phyloP scores from a whole-genome alignment of 2,329 filamentous ascomycete genomes.

The Alternaria dauci region DNA sequence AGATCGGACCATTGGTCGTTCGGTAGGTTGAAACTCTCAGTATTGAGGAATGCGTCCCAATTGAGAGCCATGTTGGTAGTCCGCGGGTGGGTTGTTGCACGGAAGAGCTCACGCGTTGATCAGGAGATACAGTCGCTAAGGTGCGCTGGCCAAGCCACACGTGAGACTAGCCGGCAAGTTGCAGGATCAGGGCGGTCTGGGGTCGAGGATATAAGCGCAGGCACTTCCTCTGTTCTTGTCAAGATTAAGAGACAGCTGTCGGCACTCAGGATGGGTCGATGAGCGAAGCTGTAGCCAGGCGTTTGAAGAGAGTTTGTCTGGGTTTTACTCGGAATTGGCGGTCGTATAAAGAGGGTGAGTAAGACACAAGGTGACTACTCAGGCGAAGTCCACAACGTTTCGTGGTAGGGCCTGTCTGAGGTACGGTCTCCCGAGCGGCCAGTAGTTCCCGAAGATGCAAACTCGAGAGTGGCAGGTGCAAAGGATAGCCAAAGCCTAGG shows the following conservation, averaged over 20 bases:
- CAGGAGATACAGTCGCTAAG: constrained; percentile 46
- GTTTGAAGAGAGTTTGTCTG: constrained; percentile 7
- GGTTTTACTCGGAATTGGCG: constrained; percentile 9
- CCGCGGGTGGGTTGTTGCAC: constrained; percentile 38
- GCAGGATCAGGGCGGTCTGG: constrained; percentile 27
- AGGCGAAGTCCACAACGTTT: constrained; percentile 13
- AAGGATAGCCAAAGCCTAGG: constrained; percentile 12
- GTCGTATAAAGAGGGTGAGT: constrained; percentile 33
- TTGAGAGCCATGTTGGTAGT: constrained; percentile 50
- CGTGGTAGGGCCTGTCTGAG: constrained; percentile 5
- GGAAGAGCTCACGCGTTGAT: constrained; percentile 48
- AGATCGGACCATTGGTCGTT: constrained; percentile 52
- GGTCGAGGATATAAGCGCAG: constrained; percentile 39
- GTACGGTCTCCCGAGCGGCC: constrained; percentile 18
- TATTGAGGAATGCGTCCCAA: constrained; percentile 51
- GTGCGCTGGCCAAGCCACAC: constrained; percentile 35
- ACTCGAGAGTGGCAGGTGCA: constrained; percentile 24
- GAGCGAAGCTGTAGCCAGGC: constrained; percentile 9
- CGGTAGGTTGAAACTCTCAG: constrained; percentile 48
- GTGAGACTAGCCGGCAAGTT: constrained; percentile 32
- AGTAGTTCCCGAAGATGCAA: constrained; percentile 10
- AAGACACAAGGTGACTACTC: constrained; percentile 22
- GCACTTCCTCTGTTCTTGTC: constrained; percentile 18
- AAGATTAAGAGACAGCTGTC: constrained; percentile 8
- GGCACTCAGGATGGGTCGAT: constrained; percentile 3